A percentile compares a stretch with the other conserved stretches of the same genome.
phyloP scores from a whole-genome alignment of 352 stramenopile species.

The Thraustochytrium striatum region DNA sequence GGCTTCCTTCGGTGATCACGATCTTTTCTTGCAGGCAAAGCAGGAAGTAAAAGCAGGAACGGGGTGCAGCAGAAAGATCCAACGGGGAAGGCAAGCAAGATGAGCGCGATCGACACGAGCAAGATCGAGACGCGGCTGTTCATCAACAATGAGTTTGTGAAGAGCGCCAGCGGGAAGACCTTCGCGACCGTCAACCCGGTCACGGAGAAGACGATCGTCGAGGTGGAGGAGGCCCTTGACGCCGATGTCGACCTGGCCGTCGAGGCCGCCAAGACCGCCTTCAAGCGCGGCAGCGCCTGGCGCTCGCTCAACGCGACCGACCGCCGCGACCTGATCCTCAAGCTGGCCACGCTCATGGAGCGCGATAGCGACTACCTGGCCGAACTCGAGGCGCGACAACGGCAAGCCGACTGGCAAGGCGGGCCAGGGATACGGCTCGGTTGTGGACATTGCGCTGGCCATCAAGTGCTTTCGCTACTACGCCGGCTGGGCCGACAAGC shows the following conservation, averaged over 20 bases:
- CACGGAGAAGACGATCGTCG: conserved; percentile 69
- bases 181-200: conserved; percentile 75
- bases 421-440: conserved; percentile 50
- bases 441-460: conserved; percentile 55
- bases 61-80: neutral
- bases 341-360: conserved; percentile 58
- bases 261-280: conserved; percentile 63
- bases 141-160: conserved; percentile 77
- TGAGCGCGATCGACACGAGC: neutral
- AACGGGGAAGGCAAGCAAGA: no score
- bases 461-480: conserved; percentile 67
- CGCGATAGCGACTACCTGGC: conserved; percentile 54
- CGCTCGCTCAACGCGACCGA: conserved; percentile 59
- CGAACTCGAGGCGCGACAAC: conserved; percentile 59
- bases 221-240: conserved; percentile 62
- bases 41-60: neutral
- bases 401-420: conserved; percentile 55
- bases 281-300: conserved; percentile 64
- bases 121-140: conserved; percentile 66
- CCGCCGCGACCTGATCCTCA: conserved; percentile 55
- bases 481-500: conserved; percentile 58
- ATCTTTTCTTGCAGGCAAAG: neutral
- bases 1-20: neutral
- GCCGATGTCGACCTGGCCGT: conserved; percentile 72
- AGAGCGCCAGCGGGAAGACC: conserved; percentile 62